phyloP scores from a whole-genome alignment of 208 protist species.

The Trypanosoma melophagium region DNA sequence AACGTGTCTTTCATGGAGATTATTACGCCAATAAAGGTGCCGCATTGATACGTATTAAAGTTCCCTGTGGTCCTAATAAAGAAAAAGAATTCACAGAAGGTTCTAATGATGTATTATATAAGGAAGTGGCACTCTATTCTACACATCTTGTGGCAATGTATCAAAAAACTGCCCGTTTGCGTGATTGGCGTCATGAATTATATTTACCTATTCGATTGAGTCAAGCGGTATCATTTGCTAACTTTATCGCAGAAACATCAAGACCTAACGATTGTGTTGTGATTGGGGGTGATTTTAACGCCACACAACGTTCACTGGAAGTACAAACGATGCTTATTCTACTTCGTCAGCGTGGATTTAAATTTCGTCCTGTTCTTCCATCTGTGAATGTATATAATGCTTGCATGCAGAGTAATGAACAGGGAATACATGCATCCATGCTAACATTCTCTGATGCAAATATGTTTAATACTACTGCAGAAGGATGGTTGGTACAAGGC shows the following conservation, averaged over 20 bases:
- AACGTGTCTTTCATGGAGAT: slow-evolving; percentile 86
- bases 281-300: slow-evolving; percentile 88
- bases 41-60: slow-evolving; percentile 60
- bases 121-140: slow-evolving; percentile 71
- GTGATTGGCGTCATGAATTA: slow-evolving; percentile 65
- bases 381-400: slow-evolving; percentile 12
- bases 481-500: slow-evolving; percentile 70
- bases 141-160: slow-evolving; percentile 86
- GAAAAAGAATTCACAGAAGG: background rate
- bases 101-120: slow-evolving; percentile 13
- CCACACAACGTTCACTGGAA: slow-evolving; percentile 75
- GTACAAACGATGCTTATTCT: slow-evolving; percentile 77
- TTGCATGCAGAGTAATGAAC: slow-evolving; percentile 24
- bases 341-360: slow-evolving; percentile 66
- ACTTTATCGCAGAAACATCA: slow-evolving; percentile 76
- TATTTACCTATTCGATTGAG: slow-evolving; percentile 81
- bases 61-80: slow-evolving; percentile 30
- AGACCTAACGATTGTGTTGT: slow-evolving; percentile 67
- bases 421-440: slow-evolving; percentile 22
- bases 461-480: slow-evolving; percentile 73
- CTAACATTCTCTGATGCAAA: slow-evolving; percentile 79
- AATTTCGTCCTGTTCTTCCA: slow-evolving; percentile 67
- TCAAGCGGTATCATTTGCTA: slow-evolving; percentile 73
- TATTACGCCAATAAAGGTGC: slow-evolving; percentile 90
- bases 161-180: slow-evolving; percentile 57